A percentile compares a stretch with the other conserved stretches of the same genome.
Evolutionary conservation across 768 basidiomycete species (phyloP).

Genomic region (Mycena amicta): DNA sequence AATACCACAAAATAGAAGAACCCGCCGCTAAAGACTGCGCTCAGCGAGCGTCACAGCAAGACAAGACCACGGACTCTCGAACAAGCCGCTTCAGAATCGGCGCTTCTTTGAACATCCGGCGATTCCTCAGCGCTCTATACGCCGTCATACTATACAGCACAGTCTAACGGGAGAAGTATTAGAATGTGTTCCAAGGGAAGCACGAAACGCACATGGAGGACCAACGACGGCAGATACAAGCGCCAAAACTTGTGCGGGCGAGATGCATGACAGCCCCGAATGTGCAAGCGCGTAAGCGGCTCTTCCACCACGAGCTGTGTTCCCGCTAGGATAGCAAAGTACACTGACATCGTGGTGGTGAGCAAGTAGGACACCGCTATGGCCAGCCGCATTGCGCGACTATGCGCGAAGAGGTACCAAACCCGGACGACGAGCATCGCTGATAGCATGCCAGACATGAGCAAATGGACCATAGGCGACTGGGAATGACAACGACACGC

Average conservation of each 20-base stretch:
- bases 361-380: slow-evolving; percentile 32
- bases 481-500: not conserved
- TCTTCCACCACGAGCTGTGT: slow-evolving; percentile 21
- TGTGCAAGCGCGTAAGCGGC: slow-evolving; percentile 7
- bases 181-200: not conserved
- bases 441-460: slow-evolving; percentile 18
- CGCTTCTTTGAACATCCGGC: slow-evolving; percentile 33
- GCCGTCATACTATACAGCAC: slow-evolving; percentile 39
- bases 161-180: slow-evolving; percentile 26
- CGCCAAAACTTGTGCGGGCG: slow-evolving; percentile 37
- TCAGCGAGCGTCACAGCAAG: not conserved
- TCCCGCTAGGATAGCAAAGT: slow-evolving; percentile 31
- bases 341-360: slow-evolving; percentile 32
- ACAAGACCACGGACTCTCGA: slow-evolving; percentile 35
- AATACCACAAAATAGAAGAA: slow-evolving; percentile 45
- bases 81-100: slow-evolving; percentile 38
- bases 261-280: slow-evolving; percentile 35
- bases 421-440: slow-evolving; percentile 43
- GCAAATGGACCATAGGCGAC: not conserved
- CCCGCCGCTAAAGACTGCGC: slow-evolving; percentile 34
- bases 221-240: slow-evolving; percentile 39
- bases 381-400: slow-evolving; percentile 27
- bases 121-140: slow-evolving; percentile 36
- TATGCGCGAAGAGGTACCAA: slow-evolving; percentile 44
- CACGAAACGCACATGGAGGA: slow-evolving; percentile 35